phyloP scores from a whole-genome alignment of 139 green algal genomes.

The Medakamo hakoo region DNA sequence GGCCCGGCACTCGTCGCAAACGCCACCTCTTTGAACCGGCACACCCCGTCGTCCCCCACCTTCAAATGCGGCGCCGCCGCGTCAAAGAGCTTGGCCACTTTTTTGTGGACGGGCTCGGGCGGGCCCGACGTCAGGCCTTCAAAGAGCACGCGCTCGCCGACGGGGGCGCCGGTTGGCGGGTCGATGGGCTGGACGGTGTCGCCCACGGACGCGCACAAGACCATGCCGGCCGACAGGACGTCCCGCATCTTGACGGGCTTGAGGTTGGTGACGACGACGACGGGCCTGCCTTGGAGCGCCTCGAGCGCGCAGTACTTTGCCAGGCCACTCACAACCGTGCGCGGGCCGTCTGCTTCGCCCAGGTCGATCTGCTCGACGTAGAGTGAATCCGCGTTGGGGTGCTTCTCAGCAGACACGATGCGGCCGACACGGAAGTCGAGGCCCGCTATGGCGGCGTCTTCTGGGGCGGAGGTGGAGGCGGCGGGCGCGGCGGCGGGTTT shows the following conservation, averaged over 20 bases:
- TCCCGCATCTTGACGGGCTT: conserved; percentile 94
- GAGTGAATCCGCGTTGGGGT: conserved; percentile 78
- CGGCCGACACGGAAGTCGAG: conserved; percentile 70
- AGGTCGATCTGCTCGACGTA: conserved; percentile 96
- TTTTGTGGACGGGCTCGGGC: conserved; percentile 75
- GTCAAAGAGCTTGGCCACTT: conserved; percentile 71
- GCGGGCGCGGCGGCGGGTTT: background rate
- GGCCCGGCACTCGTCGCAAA: conserved; percentile 31
- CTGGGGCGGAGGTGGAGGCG: conserved; percentile 11
- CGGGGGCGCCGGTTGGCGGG: conserved; percentile 42
- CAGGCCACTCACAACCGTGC: conserved; percentile 70
- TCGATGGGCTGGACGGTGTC: conserved; percentile 20
- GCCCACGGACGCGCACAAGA: conserved; percentile 10
- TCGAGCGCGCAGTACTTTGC: conserved; percentile 84
- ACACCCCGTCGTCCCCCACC: conserved; percentile 32
- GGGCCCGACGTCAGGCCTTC: conserved; percentile 48
- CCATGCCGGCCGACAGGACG: conserved; percentile 72
- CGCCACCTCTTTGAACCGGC: conserved; percentile 49
- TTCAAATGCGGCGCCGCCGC: conserved; percentile 41
- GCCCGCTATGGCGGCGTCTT: too few relatives aligned
- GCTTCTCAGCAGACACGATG: conserved; percentile 54
- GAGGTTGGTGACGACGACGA: conserved; percentile 83
- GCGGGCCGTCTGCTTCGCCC: conserved; percentile 65
- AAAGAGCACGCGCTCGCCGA: conserved; percentile 56
- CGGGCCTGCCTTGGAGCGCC: conserved; percentile 49